phyloP scores from a whole-genome alignment of 2,329 filamentous ascomycete species.

The Aspergillus sp. region DNA sequence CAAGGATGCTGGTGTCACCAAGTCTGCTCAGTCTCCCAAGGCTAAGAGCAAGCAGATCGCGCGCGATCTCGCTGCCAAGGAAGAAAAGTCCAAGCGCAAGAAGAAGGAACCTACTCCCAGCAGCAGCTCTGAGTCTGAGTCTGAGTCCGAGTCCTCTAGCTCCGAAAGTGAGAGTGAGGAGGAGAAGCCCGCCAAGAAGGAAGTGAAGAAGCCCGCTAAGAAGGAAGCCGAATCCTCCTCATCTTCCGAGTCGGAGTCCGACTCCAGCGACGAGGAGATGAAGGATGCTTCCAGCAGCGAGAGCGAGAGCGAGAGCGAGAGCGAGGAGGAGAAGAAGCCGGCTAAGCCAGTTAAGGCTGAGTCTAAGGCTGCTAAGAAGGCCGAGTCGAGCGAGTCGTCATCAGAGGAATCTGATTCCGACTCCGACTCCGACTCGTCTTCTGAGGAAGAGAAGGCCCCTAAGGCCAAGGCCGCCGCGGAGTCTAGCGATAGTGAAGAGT shows the following conservation, averaged over 20 bases:
- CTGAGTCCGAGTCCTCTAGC: constrained; percentile 28
- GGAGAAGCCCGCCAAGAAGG: constrained; percentile 37
- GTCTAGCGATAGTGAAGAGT: constrained; percentile 28
- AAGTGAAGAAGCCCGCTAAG: constrained; percentile 21
- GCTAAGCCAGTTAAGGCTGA: constrained; percentile 28
- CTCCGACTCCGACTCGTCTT: constrained; percentile 28
- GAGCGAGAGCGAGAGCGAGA: constrained; percentile 27
- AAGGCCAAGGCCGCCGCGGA: constrained; percentile 28
- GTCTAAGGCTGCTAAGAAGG: constrained; percentile 26
- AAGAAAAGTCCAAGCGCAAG: constrained; percentile 44
- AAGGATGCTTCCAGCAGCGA: constrained; percentile 28
- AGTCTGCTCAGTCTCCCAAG: constrained; percentile 45
- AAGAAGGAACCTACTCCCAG: constrained; percentile 44
- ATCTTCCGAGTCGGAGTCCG: constrained; percentile 27
- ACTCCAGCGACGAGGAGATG: constrained; percentile 36
- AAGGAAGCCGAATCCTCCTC: constrained; percentile 34
- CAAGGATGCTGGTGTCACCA: constrained; percentile 48
- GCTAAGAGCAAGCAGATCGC: constrained; percentile 48
- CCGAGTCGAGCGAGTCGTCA: constrained; percentile 29
- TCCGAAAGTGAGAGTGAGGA: constrained; percentile 38
- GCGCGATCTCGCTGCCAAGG: constrained; percentile 41
- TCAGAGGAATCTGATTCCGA: constrained; percentile 25
- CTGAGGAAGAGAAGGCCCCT: constrained; percentile 36
- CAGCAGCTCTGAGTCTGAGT: constrained; percentile 34
- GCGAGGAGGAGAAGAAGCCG: constrained; percentile 28